A percentile compares a stretch with the other conserved stretches of the same genome.
Evolutionary conservation across 2,329 filamentous ascomycete species (phyloP).

Genomic region (Trichoderma sp.): DNA sequence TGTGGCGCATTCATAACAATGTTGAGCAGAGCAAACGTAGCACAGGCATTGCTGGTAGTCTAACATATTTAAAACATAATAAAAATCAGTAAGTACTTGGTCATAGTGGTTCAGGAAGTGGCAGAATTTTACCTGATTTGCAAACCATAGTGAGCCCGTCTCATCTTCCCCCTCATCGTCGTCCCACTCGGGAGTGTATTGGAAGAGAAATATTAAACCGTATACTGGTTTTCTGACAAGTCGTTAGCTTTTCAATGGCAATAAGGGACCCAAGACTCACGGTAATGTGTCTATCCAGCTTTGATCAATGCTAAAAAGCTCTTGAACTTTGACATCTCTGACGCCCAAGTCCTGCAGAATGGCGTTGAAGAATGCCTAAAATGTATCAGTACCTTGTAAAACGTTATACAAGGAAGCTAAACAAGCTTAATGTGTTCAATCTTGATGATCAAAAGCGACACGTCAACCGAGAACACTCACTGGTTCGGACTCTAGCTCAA

Average conservation of each 20-base stretch:
- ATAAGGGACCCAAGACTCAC: slow-evolving; percentile 47
- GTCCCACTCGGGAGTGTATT: slow-evolving; percentile 64
- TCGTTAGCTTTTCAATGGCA: background rate
- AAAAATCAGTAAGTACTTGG: background rate
- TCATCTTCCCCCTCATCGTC: slow-evolving; percentile 58
- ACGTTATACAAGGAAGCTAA: background rate
- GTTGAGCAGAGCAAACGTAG: slow-evolving; percentile 89
- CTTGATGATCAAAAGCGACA: background rate
- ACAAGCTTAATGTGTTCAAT: too few species aligned
- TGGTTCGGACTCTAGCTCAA: slow-evolving; percentile 88
- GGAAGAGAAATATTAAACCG: slow-evolving; percentile 88
- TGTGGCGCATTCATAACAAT: slow-evolving; percentile 82
- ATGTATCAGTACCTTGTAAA: background rate
- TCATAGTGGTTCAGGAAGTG: background rate
- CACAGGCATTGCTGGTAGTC: slow-evolving; percentile 84
- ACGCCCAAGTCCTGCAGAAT: slow-evolving; percentile 83
- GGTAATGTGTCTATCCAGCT: slow-evolving; percentile 65
- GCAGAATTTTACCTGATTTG: slow-evolving; percentile 70
- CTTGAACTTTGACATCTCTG: slow-evolving; percentile 71
- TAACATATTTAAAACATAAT: slow-evolving; percentile 41
- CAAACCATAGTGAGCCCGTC: slow-evolving; percentile 75
- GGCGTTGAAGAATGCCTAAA: slow-evolving; percentile 78
- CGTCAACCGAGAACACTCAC: slow-evolving; percentile 51
- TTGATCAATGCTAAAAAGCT: slow-evolving; percentile 75
- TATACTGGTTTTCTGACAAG: slow-evolving; percentile 68